Evolutionary conservation across 768 basidiomycete genomes (phyloP).

Genomic region (Psilocybe azurescens): DNA sequence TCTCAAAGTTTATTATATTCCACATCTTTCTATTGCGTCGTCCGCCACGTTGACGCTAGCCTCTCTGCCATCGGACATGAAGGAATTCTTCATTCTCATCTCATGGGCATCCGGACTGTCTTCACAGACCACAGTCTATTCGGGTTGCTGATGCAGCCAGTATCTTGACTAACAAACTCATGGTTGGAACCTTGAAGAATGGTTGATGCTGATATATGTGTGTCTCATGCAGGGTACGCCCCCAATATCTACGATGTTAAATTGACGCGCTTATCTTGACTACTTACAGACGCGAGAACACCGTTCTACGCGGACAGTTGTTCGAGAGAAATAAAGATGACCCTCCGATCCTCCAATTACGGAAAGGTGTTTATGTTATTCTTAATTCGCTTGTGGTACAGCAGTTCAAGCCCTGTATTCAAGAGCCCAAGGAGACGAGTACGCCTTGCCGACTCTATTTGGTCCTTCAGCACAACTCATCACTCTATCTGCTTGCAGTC

Average conservation of each 20-base stretch:
- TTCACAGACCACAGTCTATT: constrained; percentile 98
- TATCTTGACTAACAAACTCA: constrained; percentile 95
- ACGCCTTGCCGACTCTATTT: constrained; percentile 22
- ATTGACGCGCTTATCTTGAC: not conserved
- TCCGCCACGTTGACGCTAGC: constrained; percentile 91
- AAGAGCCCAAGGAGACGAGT: constrained; percentile 61
- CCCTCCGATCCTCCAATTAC: constrained; percentile 50
- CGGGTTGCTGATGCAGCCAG: constrained; percentile 97
- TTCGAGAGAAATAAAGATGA: constrained; percentile 57
- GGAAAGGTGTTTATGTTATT: constrained; percentile 83
- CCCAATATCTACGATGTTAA: not conserved
- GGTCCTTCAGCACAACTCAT: not conserved
- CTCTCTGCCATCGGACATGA: constrained; percentile 93
- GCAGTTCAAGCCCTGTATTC: constrained; percentile 75
- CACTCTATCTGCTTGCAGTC: constrained; percentile 75
- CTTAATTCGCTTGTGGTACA: constrained; percentile 91
- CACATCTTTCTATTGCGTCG: constrained; percentile 86
- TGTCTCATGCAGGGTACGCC: constrained; percentile 92
- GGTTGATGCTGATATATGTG: constrained; percentile 94
- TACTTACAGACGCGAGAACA: constrained; percentile 88
- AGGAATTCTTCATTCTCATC: constrained; percentile 86
- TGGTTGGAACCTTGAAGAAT: constrained; percentile 85
- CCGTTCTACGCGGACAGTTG: constrained; percentile 84
- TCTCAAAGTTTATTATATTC: constrained; percentile 95
- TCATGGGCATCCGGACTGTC: constrained; percentile 87